Base-by-base conservation (phyloP, 108 stramenopile genomes). In the Fistulifera pelliculosa region DNA sequence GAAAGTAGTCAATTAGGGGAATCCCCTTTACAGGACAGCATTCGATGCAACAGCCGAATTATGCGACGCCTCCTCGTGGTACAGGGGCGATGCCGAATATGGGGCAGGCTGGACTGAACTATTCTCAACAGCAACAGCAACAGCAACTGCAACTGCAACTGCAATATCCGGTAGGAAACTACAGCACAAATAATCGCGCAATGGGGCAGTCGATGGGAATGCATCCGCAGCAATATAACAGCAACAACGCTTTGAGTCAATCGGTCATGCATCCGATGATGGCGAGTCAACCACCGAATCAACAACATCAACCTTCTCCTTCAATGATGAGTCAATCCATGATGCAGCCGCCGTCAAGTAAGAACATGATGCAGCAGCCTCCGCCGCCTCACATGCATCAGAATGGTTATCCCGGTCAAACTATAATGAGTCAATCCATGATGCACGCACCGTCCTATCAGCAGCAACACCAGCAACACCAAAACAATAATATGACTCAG, bases 61-160 rank as follows among this genome's bases (percentile, higher is more conserved):
- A 62, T 22, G 56, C 61, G 48, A 61, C 14, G 47, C 62, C 42
- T 21, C 65, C 64, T 47, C 66, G 57, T 23, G n/a, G n/a, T n/a
- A n/a, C n/a, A n/a, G n/a, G n/a, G n/a, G n/a, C n/a, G n/a, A n/a
- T n/a, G n/a, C n/a, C n/a, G n/a, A n/a, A n/a, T n/a, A 64, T 42
- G 68, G 57, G 58, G 62, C 74, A 22, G 57, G 54, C 17, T 47
- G 61, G 73, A 64, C 54, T 39, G 60, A 45, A 11, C 16, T 41
- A 39, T 28, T 55, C 40, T 42, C 58, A 19, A 39, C 61, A 57
- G 49, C 16, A 58, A 38, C 54, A 56, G 31, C 49, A n/a, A n/a
- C n/a, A n/a, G n/a, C n/a, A 54, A 14, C 3, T 60, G 52, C 49
- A 60, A 18, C 26, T n/a, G n/a, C n/a, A n/a, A n/a, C n/a, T n/a